Base-by-base conservation (phyloP, 768 basidiomycete genomes). In the Mycena olivaceomarginata region DNA sequence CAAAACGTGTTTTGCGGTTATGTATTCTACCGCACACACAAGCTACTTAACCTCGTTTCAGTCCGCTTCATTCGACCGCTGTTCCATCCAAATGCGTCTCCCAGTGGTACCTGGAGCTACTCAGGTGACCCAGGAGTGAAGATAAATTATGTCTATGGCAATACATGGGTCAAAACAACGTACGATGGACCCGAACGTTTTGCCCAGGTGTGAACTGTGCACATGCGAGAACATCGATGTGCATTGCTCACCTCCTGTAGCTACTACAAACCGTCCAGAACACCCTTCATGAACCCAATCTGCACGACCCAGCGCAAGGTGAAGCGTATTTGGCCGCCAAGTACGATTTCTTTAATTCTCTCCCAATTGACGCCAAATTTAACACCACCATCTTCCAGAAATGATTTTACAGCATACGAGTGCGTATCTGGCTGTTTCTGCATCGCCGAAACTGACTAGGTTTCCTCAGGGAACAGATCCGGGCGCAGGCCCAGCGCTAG, bases 51-150 rank as follows among this genome's bases (percentile, higher is more conserved):
- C 25, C 3, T 22, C 15, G 25, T 5, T 48, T 2, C 15, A 70
- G 74, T 45, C 22, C 68, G 68, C 12, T 75, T 75, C 39, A 12
- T 57, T n/a, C 20, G 5, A 18, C 74, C 74, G 10, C 22, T 75
- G 16, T 66, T 70, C 25, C 74, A 75, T 57, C 68, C 63, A 15
- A 70, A 75, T 10, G 56, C 31, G 9, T 75, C 46, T 48, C 68
- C 74, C 4, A 16, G 41, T 16, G 74, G 74, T 4, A 70, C 67
- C 40, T 75, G 63, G 63, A 62, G 15, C 2, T 53, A 53, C 51
- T 53, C 5, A 18, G 6, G 20, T 20, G n/a, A 37, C 18, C 40
- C 62, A 13, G 62, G 43, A 43, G 5, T 40, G 7, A 7, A 5
- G 4, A 37, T 2, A 15, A 16, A 25, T 9, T 2, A 2, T 31